A percentile compares a stretch with the other conserved stretches of the same genome.
These are phyloP conservation scores for Dendrobium nobile DNA, from an alignment of 106 monocot species.

Conservation along the genomic window DNA sequence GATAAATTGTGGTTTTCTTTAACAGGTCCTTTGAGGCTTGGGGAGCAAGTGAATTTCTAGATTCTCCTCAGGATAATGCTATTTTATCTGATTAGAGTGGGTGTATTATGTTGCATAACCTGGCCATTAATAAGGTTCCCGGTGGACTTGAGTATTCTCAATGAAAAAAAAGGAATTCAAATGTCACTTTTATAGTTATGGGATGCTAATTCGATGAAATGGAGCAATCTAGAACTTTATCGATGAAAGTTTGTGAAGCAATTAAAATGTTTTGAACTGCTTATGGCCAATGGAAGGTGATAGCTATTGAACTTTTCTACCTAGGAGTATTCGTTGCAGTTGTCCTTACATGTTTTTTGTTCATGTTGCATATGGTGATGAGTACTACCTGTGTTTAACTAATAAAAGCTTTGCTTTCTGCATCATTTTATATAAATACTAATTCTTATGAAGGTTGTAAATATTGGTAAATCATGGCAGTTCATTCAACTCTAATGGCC, in stretches of 20 bases:
- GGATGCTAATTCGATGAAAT: slow-evolving; percentile 28
- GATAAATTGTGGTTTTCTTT: slow-evolving; percentile 26
- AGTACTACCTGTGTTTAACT: slow-evolving; percentile 12
- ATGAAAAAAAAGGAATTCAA: not conserved
- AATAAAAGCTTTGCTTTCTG: not conserved
- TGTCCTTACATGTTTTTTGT: not conserved
- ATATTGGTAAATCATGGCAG: not conserved
- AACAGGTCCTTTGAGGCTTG: slow-evolving; percentile 57
- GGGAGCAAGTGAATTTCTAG: slow-evolving; percentile 27
- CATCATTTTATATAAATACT: slow-evolving; percentile 4
- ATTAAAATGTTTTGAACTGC: slow-evolving; percentile 6
- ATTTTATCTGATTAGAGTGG: slow-evolving; percentile 28
- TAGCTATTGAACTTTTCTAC: slow-evolving; percentile 15
- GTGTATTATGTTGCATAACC: slow-evolving; percentile 27
- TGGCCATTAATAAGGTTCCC: slow-evolving; percentile 10
- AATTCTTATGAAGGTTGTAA: slow-evolving; percentile 1
- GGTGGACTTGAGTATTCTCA: not conserved
- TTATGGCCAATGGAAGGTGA: slow-evolving; percentile 7
- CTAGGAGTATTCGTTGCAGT: not conserved
- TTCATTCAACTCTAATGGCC: slow-evolving; percentile 1
- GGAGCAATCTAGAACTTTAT: slow-evolving; percentile 18
- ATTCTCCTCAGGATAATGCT: slow-evolving; percentile 34
- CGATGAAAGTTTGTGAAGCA: slow-evolving; percentile 16
- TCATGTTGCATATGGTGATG: slow-evolving; percentile 5
- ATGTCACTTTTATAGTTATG: slow-evolving; percentile 3